Conservation (phyloP, 73 alveolate species). For the Symbiodinium pilosum region DNA sequence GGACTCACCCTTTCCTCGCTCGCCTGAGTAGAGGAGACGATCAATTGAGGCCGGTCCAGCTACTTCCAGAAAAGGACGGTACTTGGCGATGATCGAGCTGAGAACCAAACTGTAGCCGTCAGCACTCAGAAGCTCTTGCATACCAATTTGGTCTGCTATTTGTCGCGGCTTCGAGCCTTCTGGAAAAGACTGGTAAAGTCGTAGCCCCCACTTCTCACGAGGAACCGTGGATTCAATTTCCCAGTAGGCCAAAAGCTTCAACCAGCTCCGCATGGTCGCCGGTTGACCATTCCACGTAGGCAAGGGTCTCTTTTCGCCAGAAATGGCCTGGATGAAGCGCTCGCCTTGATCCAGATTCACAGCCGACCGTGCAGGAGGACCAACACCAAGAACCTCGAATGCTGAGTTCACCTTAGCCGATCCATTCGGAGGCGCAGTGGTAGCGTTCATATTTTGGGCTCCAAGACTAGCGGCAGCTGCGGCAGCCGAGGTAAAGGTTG, state of each 20-base stretch:
- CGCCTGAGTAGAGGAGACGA: background rate
- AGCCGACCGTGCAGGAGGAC: background rate
- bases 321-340: background rate
- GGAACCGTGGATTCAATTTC: background rate
- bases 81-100: background rate
- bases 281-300: slow-evolving; percentile 42
- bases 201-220: slow-evolving; percentile 16
- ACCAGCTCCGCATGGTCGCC: background rate
- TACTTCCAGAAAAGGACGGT: background rate
- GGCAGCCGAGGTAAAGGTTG: too few species aligned
- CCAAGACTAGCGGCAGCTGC: too few species aligned
- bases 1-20: background rate
- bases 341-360: background rate
- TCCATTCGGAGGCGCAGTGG: background rate
- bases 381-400: background rate
- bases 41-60: slow-evolving; percentile 7
- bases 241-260: background rate
- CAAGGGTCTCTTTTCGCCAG: background rate
- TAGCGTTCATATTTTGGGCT: background rate
- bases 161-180: background rate
- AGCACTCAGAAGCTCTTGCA: background rate
- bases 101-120: slow-evolving; percentile 2
- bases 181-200: background rate
- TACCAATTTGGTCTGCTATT: background rate
- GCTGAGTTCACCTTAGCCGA: background rate